A percentile compares a stretch with the other conserved stretches of the same genome.
Evolutionary conservation across 1,139 yeast species (phyloP).

Genomic region (Scheffersomyces titani): DNA sequence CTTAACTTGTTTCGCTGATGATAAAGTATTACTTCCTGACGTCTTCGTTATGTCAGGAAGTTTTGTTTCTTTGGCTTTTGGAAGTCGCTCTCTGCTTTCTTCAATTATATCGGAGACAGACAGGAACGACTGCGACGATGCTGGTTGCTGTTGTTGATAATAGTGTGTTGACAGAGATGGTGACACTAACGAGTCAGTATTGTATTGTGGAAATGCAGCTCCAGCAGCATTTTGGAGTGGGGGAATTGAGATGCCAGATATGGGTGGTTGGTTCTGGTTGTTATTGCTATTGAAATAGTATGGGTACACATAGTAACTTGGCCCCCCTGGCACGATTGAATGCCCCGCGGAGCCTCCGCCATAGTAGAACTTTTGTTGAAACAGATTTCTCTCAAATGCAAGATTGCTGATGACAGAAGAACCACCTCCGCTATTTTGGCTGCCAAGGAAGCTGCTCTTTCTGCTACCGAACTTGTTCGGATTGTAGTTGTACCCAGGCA

Average conservation of each 20-base stretch:
- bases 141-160: neutral
- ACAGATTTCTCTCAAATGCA: constrained; percentile 38
- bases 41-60: neutral
- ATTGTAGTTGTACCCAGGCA: neutral
- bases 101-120: neutral
- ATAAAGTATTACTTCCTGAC: neutral
- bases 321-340: neutral
- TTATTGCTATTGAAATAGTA: constrained; percentile 6
- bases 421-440: constrained; percentile 8
- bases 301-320: constrained; percentile 8
- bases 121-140: neutral
- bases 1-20: neutral
- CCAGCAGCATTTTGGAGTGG: constrained; percentile 4
- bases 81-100: neutral
- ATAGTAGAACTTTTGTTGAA: constrained; percentile 36
- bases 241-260: constrained; percentile 1
- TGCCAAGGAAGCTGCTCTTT: constrained; percentile 7
- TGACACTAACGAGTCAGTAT: constrained; percentile 1
- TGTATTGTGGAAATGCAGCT: neutral
- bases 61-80: neutral
- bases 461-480: neutral
- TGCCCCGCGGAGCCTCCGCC: constrained; percentile 11
- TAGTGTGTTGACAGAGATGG: neutral
- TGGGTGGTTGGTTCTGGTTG: neutral
- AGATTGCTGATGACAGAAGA: constrained; percentile 16